Conservation (phyloP, 495 filamentous ascomycete genomes). For the Lasiosphaeris hirsuta region DNA sequence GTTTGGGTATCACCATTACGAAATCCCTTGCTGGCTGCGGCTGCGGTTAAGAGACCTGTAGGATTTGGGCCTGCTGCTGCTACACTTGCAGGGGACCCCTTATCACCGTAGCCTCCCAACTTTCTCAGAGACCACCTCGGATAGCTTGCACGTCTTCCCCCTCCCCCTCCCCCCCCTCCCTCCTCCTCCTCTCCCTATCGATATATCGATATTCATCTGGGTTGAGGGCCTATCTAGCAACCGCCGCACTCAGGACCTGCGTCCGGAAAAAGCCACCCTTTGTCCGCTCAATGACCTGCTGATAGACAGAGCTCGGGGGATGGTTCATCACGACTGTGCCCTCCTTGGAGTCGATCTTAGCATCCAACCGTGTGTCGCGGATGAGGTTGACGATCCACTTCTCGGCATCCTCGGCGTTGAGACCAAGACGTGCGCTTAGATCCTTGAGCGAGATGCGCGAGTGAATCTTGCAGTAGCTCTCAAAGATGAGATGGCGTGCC, state of each 20-base stretch:
- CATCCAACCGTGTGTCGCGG: slow-evolving; percentile 92
- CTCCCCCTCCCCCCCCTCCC: no score
- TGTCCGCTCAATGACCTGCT: slow-evolving; percentile 96
- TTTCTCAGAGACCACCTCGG: no score
- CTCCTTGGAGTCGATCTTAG: slow-evolving; percentile 98
- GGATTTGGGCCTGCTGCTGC: no score
- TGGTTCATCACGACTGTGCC: slow-evolving; percentile 99
- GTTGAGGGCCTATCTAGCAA: slow-evolving; percentile 36
- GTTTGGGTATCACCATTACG: no score
- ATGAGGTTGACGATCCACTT: slow-evolving; percentile 99
- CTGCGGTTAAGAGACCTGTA: no score
- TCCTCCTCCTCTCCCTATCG: no score
- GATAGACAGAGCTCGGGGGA: slow-evolving; percentile 94
- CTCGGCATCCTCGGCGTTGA: slow-evolving; percentile 92
- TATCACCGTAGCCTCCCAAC: no score
- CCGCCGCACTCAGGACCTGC: slow-evolving; percentile 64
- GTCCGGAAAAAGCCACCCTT: slow-evolving; percentile 92
- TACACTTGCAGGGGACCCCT: no score
- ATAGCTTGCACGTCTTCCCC: no score
- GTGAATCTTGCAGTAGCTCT: slow-evolving; percentile 99
- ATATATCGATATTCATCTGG: no score
- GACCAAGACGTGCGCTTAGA: slow-evolving; percentile 80
- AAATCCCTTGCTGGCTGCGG: no score
- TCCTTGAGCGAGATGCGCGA: slow-evolving; percentile 98
- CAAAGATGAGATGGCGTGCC: slow-evolving; percentile 92